Conservation (phyloP, 345 rosid genomes). For the Punica granatum region DNA sequence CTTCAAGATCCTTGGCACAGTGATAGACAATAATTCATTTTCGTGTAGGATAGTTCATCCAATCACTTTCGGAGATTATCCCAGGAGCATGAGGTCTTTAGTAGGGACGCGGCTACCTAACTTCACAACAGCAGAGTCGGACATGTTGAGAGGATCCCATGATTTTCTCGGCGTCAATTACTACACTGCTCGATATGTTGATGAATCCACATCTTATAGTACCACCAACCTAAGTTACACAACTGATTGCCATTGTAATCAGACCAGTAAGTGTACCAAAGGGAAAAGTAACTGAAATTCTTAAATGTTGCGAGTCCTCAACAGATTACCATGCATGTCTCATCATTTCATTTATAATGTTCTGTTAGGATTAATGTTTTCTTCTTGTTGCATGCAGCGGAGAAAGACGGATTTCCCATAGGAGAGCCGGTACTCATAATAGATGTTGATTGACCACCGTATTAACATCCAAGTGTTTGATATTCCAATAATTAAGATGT, state of each 20-base stretch:
- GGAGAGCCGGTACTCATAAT: slow-evolving; percentile 14
- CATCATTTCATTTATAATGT: too few relatives aligned
- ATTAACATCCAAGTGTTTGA: not conserved
- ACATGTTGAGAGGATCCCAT: slow-evolving; percentile 28
- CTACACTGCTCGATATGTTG: slow-evolving; percentile 27
- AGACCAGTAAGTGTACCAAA: slow-evolving; percentile 29
- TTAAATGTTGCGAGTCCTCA: too few relatives aligned
- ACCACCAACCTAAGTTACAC: slow-evolving; percentile 19
- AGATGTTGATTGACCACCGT: not conserved
- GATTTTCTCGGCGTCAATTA: slow-evolving; percentile 44
- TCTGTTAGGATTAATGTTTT: not conserved
- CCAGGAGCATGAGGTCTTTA: slow-evolving; percentile 23
- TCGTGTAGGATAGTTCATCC: slow-evolving; percentile 32
- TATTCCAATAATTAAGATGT: too few relatives aligned
- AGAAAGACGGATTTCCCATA: slow-evolving; percentile 11
- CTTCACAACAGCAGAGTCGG: slow-evolving; percentile 26
- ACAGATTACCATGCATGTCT: too few relatives aligned
- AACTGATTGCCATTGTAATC: slow-evolving; percentile 29
- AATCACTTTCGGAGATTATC: slow-evolving; percentile 35
- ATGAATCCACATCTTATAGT: slow-evolving; percentile 8
- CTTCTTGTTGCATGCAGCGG: slow-evolving; percentile 6
- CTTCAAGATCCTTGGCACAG: too few relatives aligned
- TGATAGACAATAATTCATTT: too few relatives aligned
- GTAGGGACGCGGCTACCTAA: slow-evolving; percentile 35
- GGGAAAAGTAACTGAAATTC: too few relatives aligned